Evolutionary conservation across 2,329 filamentous ascomycete species (phyloP).

Genomic region (Talaromyces islandicus): DNA sequence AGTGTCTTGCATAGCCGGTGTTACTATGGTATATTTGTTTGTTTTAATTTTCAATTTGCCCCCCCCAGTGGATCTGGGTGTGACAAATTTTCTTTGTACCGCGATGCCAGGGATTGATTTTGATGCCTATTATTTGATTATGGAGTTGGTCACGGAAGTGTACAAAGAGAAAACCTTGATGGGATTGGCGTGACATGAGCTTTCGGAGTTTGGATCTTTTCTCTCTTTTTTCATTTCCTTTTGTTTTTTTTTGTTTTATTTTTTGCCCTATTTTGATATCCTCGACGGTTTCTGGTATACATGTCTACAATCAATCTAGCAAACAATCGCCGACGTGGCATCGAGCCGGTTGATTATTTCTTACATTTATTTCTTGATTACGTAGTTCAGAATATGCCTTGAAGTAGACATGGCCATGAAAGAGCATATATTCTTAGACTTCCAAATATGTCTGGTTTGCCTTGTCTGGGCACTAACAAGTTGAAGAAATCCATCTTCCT

Average conservation of each 20-base stretch:
- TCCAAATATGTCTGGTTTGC: too few species aligned
- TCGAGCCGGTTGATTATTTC: neutral
- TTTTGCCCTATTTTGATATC: conserved; percentile 1
- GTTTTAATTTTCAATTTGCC: conserved; percentile 5
- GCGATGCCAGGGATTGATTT: neutral
- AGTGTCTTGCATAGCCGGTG: neutral
- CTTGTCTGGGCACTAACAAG: too few species aligned
- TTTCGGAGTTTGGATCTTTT: conserved; percentile 4
- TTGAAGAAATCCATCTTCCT: too few species aligned
- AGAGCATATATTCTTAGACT: too few species aligned
- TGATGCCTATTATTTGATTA: neutral
- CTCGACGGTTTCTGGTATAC: conserved; percentile 1
- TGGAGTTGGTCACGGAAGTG: conserved; percentile 10
- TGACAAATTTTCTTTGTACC: neutral
- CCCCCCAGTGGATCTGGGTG: neutral
- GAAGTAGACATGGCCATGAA: too few species aligned
- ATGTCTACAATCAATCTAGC: neutral
- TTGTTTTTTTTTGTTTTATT: too few species aligned
- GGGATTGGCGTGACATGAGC: conserved; percentile 5
- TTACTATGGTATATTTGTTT: conserved; percentile 8
- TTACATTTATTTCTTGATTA: neutral
- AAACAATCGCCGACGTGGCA: neutral
- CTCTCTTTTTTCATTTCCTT: neutral
- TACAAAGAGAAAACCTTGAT: conserved; percentile 13
- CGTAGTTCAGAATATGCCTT: too few species aligned